Base-by-base conservation (phyloP, 441 rosid genomes). In the Aquilaria agallochum region DNA sequence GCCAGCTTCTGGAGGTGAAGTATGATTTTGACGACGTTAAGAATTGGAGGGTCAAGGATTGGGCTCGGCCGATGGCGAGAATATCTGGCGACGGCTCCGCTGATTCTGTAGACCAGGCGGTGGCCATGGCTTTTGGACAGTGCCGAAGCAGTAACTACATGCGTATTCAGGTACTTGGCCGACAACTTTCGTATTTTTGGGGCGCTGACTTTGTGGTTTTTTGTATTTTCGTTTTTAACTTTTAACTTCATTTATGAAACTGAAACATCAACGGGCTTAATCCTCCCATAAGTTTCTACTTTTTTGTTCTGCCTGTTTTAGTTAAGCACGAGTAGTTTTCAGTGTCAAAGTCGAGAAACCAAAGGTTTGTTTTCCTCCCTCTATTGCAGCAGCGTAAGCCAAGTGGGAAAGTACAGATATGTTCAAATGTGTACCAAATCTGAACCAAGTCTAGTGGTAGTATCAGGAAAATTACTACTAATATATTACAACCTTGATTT, bases 51-150 rank as follows among this genome's bases (percentile, higher is more conserved):
- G 85, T 77, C 60, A 89, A 87, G 77, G 90, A 94, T 48, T 94
- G 98, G 98, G 87, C 93, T 61, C 86, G 87, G 13, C 96, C 97
- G 5, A 74, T 90, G 66, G 86, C 91, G 45, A 82, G 91, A 31
- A 94, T 94, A 7, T 76, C 97, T 5, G 87, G 81, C n/a, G 97
- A 90, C n/a, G 82, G 83, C 64, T 84, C 95, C 31, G 93, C 98
- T 2, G 98, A 93, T 66, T 78, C 89, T 30, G 90, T 88, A 49
- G 98, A 93, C 77, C 97, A 93, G 73, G 89, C 98, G n/a, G 90
- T 94, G 57, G 97, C 96, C 50, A 80, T 94, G 95, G 97, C 95
- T 3, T 90, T 90, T 74, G 93, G 88, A 34, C 96, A 90, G 68
- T 76, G 82, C 58, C 69, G 80, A 56, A 84, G 93, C 77, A 78